Base-by-base conservation (phyloP, 1,139 yeast genomes). In the Debaryomyces udenii region DNA sequence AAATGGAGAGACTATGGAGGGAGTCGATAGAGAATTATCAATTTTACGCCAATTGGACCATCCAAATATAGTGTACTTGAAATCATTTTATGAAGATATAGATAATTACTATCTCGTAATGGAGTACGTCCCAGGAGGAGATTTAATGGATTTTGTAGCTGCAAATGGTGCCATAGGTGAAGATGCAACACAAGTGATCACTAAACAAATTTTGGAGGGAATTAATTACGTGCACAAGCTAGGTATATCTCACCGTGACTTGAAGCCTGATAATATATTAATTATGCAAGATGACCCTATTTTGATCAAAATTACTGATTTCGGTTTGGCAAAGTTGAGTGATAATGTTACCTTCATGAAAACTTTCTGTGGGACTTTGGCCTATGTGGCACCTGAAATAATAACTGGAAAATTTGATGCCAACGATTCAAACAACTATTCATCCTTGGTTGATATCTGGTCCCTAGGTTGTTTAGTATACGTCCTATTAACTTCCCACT, bases 51-150 rank as follows among this genome's bases (percentile, higher is more conserved):
- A 83, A 53, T 64, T 91, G 35, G 78, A 87, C 53, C 97, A 91
- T 60, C 90, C 94, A 3, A 81, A 90, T 47, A 87, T 93, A 31
- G 97, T 91, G 6, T 72, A 81, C 34, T 70, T 93, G 42, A 83
- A 86, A 55, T 93, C 90, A 6, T 88, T 86, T 53, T 90, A 83
- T 57, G 96, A 90, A 58, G 97, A 91, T 58, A 66, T 72, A 9
- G 86, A 84, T 45, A 80, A 78, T 53, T 88, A 88, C 61, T 93
- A 88, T 59, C 72, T 93, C 48, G 91, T 93, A 3, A 91, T 93
- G 97, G 99, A 93, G 57, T 85, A 84, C 52, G 94, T 93, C 14
- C 84, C 95, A 1, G 97, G 97, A 7, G 99, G 99, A n/a, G 99
- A 93, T 61, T 68, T 93, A 45, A 93, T 93, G 99, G 98, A 83